Percentiles rank a stretch among this genome's conserved stretches.
Evolutionary conservation across 2,329 filamentous ascomycete species (phyloP).

Genomic region (Trichoderma atroviride): DNA sequence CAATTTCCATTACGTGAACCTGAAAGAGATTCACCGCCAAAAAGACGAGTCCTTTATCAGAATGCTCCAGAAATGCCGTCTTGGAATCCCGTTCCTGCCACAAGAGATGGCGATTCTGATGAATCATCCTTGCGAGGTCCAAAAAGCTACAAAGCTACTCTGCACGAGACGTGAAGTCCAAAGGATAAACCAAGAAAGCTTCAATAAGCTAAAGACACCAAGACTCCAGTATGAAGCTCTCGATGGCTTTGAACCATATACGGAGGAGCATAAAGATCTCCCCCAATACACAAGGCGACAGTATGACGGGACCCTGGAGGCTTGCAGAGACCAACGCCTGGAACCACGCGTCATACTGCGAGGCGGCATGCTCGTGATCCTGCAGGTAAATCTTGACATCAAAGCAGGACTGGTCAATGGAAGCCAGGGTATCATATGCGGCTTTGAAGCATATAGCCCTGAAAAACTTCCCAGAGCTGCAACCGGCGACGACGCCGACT

Average conservation of each 20-base stretch:
- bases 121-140: conserved; percentile 18
- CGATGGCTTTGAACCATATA: background rate
- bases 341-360: conserved; percentile 28
- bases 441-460: conserved; percentile 28
- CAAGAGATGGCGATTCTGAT: conserved; percentile 14
- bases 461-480: background rate
- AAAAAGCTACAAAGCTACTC: conserved; percentile 19
- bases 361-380: conserved; percentile 32
- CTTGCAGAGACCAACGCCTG: conserved; percentile 29
- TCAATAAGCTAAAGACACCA: conserved; percentile 8
- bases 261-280: background rate
- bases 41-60: conserved; percentile 43
- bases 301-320: conserved; percentile 27
- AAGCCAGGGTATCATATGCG: conserved; percentile 35
- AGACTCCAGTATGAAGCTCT: conserved; percentile 1
- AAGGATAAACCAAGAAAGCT: background rate
- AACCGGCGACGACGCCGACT: background rate
- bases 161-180: conserved; percentile 17
- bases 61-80: conserved; percentile 24
- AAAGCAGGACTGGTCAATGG: conserved; percentile 32
- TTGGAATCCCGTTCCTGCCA: conserved; percentile 9
- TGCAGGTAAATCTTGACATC: conserved; percentile 34
- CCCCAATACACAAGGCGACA: background rate
- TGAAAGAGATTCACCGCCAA: conserved; percentile 61
- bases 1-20: conserved; percentile 55